Percentiles rank a stretch among this genome's conserved stretches.
These are phyloP conservation scores for Kodamaea fukazawae DNA, from an alignment of 805 yeast species.

Conservation along the genomic window DNA sequence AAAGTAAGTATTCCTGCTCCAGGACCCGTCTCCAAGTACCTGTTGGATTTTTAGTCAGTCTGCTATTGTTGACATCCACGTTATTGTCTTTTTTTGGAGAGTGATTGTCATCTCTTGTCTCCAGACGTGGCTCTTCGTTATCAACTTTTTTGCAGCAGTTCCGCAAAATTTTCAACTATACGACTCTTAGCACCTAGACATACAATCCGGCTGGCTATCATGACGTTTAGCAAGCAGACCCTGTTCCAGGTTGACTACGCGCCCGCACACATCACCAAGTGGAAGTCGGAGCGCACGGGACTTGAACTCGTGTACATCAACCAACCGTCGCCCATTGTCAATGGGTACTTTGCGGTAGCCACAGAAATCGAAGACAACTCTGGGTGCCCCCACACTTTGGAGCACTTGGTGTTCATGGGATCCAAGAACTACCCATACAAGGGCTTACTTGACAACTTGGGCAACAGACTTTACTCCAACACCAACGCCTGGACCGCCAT, in stretches of 20 bases:
- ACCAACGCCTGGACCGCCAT: constrained; percentile 98
- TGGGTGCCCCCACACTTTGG: constrained; percentile 94
- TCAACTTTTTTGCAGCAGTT: no score
- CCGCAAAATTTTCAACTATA: no score
- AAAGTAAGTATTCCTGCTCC: no score
- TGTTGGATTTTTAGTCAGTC: no score
- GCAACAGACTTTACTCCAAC: constrained; percentile 76
- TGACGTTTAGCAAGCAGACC: constrained; percentile 28
- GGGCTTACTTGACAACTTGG: constrained; percentile 83
- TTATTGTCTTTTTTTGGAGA: no score
- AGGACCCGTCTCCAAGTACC: no score
- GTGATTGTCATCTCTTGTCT: no score
- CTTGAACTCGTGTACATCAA: constrained; percentile 73
- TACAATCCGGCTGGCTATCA: background rate
- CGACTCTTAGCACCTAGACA: no score
- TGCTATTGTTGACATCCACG: no score
- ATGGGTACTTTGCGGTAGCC: constrained; percentile 94
- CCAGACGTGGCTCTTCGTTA: no score
- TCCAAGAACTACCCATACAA: constrained; percentile 85
- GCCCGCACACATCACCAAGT: constrained; percentile 67
- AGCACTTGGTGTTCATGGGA: constrained; percentile 94
- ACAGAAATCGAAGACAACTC: constrained; percentile 85
- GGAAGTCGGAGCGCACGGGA: constrained; percentile 79
- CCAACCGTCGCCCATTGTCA: constrained; percentile 82
- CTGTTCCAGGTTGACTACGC: constrained; percentile 70